Evolutionary conservation across 129 eudicot species (phyloP), one percentile per base, ranked within the genome.

Genomic region (Lactuca sativa): DNA sequence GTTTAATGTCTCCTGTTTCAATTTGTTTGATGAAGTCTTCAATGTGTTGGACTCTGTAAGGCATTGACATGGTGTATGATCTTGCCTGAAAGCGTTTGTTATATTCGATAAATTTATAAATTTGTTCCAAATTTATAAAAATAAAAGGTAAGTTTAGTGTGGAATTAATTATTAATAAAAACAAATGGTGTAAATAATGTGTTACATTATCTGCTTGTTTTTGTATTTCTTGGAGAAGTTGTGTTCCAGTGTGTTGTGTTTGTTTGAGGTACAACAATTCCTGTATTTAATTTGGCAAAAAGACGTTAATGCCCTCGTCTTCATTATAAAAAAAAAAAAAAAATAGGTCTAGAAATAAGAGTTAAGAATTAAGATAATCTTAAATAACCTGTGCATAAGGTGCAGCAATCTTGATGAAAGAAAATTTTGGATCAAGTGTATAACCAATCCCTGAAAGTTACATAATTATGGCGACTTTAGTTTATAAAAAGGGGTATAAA

Each of bases 141-240:
- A 36, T 36, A 36, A 43, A 43, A 43, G 13, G 15, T 47, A 47
- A 10, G 52, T 47, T 47, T 47, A 10, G 12, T 25, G 12, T 12
- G 49, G 49, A 43, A 43, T 43, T 8, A 43, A 8, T 43, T 8
- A 9, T 43, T 43, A 43, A 43, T 36, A 43, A 43, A 43, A 9
- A 25, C 1, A 25, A 25, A 25, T 53, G 52, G 12, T 44, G 2
- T 21, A 32, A 11, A 51, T 40, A 18, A 51, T 7, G 33, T 31
- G 25, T 30, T 90, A 93, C 99, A 69, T 93, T 95, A 64, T 93
- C 84, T 21, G 99, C 99, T 73, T 89, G 97, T 80, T 87, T 93
- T 75, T 83, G 82, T 74, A 93, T 87, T 79, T 87, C 92, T 21
- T 87, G 87, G 32, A 90, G 97, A 41, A 93, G 83, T 77, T 89